Conservation (phyloP, 208 protist genomes). For the Wallacemonas sp. region DNA sequence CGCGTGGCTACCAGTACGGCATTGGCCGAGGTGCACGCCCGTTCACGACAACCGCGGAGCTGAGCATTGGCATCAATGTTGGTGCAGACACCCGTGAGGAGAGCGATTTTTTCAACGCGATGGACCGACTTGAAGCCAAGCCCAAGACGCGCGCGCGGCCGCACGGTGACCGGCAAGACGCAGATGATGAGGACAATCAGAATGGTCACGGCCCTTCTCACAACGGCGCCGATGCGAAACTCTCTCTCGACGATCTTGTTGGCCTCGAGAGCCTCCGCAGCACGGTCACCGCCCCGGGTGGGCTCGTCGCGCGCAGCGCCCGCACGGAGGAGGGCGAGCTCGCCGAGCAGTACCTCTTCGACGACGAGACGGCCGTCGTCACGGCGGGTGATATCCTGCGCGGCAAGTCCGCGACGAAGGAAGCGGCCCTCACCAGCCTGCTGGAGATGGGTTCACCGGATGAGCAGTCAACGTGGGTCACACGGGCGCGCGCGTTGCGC, state of each 20-base stretch:
- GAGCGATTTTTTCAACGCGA: slow-evolving; percentile 39
- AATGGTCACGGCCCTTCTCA: background rate
- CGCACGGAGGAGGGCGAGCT: slow-evolving; percentile 64
- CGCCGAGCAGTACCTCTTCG: slow-evolving; percentile 69
- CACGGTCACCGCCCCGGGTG: slow-evolving; percentile 1
- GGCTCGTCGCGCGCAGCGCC: slow-evolving; percentile 55
- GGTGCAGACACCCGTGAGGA: slow-evolving; percentile 37
- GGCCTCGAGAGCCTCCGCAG: slow-evolving; percentile 14
- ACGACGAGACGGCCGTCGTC: slow-evolving; percentile 62
- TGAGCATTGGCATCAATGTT: slow-evolving; percentile 33
- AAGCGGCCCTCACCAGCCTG: slow-evolving; percentile 34
- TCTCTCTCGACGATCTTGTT: slow-evolving; percentile 47
- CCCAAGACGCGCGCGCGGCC: slow-evolving; percentile 9
- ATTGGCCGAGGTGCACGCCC: slow-evolving; percentile 72
- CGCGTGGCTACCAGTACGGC: slow-evolving; percentile 76
- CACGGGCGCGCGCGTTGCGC: slow-evolving; percentile 61
- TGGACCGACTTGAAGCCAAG: slow-evolving; percentile 58
- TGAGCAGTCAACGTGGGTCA: slow-evolving; percentile 86
- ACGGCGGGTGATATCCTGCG: slow-evolving; percentile 65
- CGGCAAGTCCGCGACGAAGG: slow-evolving; percentile 19
- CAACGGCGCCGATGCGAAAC: slow-evolving; percentile 12
- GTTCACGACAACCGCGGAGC: slow-evolving; percentile 75
- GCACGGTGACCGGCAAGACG: background rate
- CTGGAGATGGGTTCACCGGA: slow-evolving; percentile 74
- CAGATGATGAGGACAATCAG: background rate